These are phyloP conservation scores for Pleurotus pulmonarius DNA, from an alignment of 768 basidiomycete genomes.

Conservation along the genomic window DNA sequence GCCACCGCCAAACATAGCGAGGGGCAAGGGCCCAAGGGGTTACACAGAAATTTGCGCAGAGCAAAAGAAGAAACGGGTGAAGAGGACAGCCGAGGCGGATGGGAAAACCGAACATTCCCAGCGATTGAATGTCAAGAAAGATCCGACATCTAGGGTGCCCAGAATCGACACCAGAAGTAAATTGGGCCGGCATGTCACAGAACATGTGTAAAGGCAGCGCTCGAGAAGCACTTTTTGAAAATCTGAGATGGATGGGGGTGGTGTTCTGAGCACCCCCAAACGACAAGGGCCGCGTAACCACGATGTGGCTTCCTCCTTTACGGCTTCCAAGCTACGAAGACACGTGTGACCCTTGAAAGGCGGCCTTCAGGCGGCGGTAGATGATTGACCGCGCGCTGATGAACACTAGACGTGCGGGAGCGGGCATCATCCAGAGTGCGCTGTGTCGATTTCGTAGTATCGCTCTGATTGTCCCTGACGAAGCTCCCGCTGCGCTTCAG, in stretches of 20 bases:
- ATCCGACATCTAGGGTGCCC: background rate
- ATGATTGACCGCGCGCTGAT: background rate
- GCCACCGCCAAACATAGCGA: no score
- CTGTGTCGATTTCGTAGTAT: background rate
- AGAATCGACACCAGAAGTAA: conserved; percentile 3
- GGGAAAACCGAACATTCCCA: no score
- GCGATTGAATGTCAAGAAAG: no score
- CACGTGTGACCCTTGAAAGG: conserved; percentile 50
- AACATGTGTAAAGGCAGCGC: background rate
- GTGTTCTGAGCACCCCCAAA: no score
- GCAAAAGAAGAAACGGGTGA: no score
- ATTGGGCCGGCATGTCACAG: background rate
- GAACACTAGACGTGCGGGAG: background rate
- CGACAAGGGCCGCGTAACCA: no score
- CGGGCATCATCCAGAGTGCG: background rate
- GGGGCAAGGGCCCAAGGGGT: no score
- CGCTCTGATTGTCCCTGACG: background rate
- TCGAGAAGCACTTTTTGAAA: no score
- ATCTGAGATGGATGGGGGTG: no score
- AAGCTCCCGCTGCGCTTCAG: conserved; percentile 2
- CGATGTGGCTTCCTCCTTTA: background rate
- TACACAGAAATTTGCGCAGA: no score
- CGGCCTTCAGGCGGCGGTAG: conserved; percentile 27
- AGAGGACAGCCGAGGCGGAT: no score
- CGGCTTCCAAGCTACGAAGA: conserved; percentile 56